Evolutionary conservation across 345 rosid species (phyloP).

Genomic region (Stellera chamaejasme): DNA sequence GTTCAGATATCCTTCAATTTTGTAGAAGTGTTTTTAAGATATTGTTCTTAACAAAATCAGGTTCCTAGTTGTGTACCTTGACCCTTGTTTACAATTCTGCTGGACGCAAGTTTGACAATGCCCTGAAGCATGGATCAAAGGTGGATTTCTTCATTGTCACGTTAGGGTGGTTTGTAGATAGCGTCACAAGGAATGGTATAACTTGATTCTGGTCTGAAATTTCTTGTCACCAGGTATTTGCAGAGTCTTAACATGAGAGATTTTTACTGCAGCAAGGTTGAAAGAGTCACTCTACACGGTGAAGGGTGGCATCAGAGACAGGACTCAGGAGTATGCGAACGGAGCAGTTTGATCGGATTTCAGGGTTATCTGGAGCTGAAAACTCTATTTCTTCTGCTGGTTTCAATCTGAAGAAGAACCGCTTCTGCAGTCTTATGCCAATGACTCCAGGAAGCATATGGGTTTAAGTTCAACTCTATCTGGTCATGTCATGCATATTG

Average conservation of each 20-base stretch:
- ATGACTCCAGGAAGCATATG: slow-evolving; percentile 23
- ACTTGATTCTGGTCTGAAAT: not conserved
- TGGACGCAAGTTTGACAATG: slow-evolving; percentile 90
- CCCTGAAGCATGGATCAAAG: slow-evolving; percentile 75
- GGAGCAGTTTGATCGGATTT: slow-evolving; percentile 38
- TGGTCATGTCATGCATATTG: slow-evolving; percentile 48
- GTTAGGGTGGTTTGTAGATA: slow-evolving; percentile 92
- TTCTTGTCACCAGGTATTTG: slow-evolving; percentile 1
- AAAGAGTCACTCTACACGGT: slow-evolving; percentile 73
- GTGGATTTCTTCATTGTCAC: slow-evolving; percentile 74
- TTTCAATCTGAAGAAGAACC: slow-evolving; percentile 29
- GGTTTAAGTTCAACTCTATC: slow-evolving; percentile 33
- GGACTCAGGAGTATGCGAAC: slow-evolving; percentile 21
- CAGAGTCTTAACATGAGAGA: not conserved
- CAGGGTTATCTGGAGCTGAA: slow-evolving; percentile 34
- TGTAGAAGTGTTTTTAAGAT: not conserved
- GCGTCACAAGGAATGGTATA: slow-evolving; percentile 73
- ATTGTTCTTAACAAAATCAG: too few species aligned
- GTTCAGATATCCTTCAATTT: slow-evolving; percentile 81
- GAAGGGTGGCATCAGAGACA: slow-evolving; percentile 39
- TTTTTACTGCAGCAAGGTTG: slow-evolving; percentile 58
- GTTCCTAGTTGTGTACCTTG: slow-evolving; percentile 28
- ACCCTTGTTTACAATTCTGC: slow-evolving; percentile 56
- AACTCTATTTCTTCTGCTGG: slow-evolving; percentile 52
- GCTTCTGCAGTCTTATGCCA: slow-evolving; percentile 18